Conservation (phyloP, 2,329 filamentous ascomycete genomes). For the Sporothrix dimorphospora region DNA sequence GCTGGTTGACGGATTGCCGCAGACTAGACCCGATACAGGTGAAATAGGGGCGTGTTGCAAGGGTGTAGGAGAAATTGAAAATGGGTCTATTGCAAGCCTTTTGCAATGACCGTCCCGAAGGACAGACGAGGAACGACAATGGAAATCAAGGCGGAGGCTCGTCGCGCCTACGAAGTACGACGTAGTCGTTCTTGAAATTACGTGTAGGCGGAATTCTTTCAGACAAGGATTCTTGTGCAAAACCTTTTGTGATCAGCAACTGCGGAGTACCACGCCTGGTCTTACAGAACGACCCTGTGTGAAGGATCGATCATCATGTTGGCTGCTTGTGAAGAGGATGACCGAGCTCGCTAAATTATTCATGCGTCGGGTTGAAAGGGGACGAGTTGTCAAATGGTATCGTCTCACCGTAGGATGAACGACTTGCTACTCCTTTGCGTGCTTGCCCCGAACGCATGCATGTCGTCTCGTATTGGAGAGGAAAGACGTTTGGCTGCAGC, state of each 20-base stretch:
- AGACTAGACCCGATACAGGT: slow-evolving; percentile 20
- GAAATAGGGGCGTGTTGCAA: slow-evolving; percentile 19
- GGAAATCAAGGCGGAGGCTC: background rate
- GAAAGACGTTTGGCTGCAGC: background rate
- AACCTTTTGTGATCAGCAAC: background rate
- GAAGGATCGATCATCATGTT: background rate
- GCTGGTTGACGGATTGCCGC: slow-evolving; percentile 23
- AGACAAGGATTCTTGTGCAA: background rate
- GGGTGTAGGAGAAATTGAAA: slow-evolving; percentile 24
- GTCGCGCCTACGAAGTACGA: too few relatives aligned
- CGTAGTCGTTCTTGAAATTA: background rate
- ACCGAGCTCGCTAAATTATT: background rate
- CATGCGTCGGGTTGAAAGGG: background rate
- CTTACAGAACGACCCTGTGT: background rate
- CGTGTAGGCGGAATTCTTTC: background rate
- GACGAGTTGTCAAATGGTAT: background rate
- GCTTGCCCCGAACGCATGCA: background rate
- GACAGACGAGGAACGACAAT: background rate
- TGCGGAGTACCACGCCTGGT: background rate
- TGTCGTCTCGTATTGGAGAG: background rate
- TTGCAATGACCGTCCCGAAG: background rate
- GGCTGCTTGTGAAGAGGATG: background rate
- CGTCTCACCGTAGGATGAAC: background rate
- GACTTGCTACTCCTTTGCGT: background rate
- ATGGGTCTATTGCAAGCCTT: background rate